Evolutionary conservation across 495 filamentous ascomycete species (phyloP), one percentile per base, ranked within the genome.

Genomic region (Xylaria castorea): DNA sequence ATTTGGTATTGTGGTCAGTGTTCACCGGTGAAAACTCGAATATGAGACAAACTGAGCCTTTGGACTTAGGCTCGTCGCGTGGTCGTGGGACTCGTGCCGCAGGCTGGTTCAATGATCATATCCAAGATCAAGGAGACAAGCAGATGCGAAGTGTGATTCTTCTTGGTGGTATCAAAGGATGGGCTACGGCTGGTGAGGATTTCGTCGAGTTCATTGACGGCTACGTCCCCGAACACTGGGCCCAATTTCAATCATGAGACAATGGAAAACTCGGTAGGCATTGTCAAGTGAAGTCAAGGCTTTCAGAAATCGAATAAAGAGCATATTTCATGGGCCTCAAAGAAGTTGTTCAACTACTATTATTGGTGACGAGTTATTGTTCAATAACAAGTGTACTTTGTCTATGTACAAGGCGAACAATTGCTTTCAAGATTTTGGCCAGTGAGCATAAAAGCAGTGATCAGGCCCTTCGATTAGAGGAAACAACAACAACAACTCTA

Each of bases 1-100:
- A 86, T 93, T 53, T 94, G 89, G 82, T 93, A 90, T 74, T 93
- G 92, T 73, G 87, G 92, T 92, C 75, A 66, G 85, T 83, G 50
- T 42, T 40, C 30, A 22, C 27, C 30, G 12, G 27, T n/a, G 40
- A 20, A 57, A 20, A 34, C 14, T 12, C 20, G 20, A 8, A 48
- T 16, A 6, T n/a, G 51, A 48, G 16, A 27, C 12, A 73, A 44
- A 63, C 36, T 57, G 38, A 63, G 14, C 51, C 27, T 62, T 65
- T 73, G 34, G n/a, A 25, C 27, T 11, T 64, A 93, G 91, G 87
- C 11, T 92, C 91, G 3, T 92, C 89, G 0, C 68, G 68, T 7
- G 91, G 92, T 11, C 86, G 91, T 12, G 91, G 91, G 8, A 85
- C 81, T 12, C 83, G 91, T 2, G 87, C 88, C 8, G 87, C 91